A percentile compares a stretch with the other conserved stretches of the same genome.
phyloP scores from a whole-genome alignment of 495 filamentous ascomycete species.

The Cryomyces antarcticus region DNA sequence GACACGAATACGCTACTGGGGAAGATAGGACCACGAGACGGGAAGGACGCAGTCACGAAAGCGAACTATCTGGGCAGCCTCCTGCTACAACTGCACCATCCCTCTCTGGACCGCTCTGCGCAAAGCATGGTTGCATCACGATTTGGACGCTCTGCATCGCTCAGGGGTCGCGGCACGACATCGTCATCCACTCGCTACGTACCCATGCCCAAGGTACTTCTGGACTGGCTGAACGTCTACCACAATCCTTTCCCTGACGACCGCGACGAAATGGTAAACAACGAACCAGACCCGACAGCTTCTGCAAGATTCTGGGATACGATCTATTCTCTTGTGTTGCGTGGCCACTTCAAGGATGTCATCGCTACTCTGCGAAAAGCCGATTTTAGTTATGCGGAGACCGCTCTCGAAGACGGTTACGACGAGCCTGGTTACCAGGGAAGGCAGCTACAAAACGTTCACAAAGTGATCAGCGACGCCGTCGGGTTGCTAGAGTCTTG shows the following conservation, averaged over 20 bases:
- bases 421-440: conserved; percentile 45
- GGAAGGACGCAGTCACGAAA: conserved; percentile 39
- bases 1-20: conserved; percentile 6
- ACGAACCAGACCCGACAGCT: conserved; percentile 48
- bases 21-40: conserved; percentile 33
- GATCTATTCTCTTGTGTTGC: conserved; percentile 42
- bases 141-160: no score
- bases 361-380: conserved; percentile 43
- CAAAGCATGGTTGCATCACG: background rate
- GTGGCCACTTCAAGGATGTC: conserved; percentile 46
- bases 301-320: conserved; percentile 65
- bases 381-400: conserved; percentile 51
- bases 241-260: conserved; percentile 42
- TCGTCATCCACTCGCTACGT: conserved; percentile 7
- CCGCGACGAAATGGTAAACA: conserved; percentile 33
- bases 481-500: conserved; percentile 46
- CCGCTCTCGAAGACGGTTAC: conserved; percentile 33
- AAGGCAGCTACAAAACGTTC: conserved; percentile 49
- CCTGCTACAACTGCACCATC: conserved; percentile 55
- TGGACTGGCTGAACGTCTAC: conserved; percentile 57
- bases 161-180: background rate
- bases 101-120: conserved; percentile 13
- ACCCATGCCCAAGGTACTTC: conserved; percentile 49
- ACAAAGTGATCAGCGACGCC: conserved; percentile 42
- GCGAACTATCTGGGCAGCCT: conserved; percentile 53